These are phyloP conservation scores for Trametes villosa DNA, from an alignment of 768 basidiomycete species.

Conservation along the genomic window DNA sequence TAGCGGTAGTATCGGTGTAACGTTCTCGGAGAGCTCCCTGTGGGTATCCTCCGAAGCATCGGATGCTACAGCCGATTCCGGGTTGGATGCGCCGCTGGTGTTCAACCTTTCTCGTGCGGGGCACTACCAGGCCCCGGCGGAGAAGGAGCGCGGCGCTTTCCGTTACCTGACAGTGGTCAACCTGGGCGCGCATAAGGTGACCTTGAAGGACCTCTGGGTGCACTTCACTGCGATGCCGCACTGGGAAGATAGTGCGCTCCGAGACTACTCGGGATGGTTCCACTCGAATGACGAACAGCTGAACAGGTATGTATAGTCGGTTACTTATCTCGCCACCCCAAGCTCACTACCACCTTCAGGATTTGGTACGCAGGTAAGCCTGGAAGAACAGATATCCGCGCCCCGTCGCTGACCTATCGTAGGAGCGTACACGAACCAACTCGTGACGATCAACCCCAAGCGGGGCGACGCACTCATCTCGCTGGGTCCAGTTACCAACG, in stretches of 20 bases:
- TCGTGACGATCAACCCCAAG: constrained; percentile 19
- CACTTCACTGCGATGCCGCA: constrained; percentile 24
- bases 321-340: not conserved
- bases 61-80: constrained; percentile 17
- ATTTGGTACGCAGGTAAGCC: constrained; percentile 22
- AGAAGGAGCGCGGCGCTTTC: constrained; percentile 21
- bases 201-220: constrained; percentile 20
- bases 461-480: constrained; percentile 13
- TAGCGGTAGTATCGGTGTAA: constrained; percentile 16
- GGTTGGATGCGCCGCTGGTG: constrained; percentile 12
- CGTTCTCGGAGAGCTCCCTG: constrained; percentile 21
- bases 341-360: not conserved
- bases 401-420: not conserved
- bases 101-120: constrained; percentile 12
- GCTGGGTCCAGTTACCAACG: not conserved
- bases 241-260: constrained; percentile 13
- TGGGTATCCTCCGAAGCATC: constrained; percentile 14
- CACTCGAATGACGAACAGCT: constrained; percentile 22
- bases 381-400: not conserved
- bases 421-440: constrained; percentile 23
- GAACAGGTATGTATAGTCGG: constrained; percentile 6
- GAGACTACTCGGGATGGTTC: constrained; percentile 22
- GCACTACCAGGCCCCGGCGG: constrained; percentile 4
- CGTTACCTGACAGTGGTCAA: constrained; percentile 23
- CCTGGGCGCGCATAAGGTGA: not conserved